Percentiles rank a stretch among this genome's conserved stretches.
These are phyloP conservation scores for Sclerotinia trifoliorum DNA, from an alignment of 2,329 filamentous ascomycete species.

Conservation along the genomic window DNA sequence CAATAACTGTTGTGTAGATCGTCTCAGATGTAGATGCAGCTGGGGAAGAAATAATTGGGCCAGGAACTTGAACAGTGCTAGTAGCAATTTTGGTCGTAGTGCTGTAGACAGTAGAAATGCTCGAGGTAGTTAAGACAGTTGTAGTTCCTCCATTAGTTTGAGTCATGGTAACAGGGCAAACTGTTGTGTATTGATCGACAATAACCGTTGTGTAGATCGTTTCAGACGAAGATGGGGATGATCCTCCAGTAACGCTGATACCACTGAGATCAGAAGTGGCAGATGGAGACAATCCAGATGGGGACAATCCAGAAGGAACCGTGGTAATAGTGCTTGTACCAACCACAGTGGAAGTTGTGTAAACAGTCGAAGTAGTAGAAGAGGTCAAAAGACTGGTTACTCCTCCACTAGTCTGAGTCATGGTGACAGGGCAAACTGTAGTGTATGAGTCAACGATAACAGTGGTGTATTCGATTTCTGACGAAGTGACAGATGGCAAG, in stretches of 20 bases:
- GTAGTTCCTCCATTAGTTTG: constrained; percentile 6
- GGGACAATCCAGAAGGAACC: neutral
- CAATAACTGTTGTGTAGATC: neutral
- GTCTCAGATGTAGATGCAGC: neutral
- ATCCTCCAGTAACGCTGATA: neutral
- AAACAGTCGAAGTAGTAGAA: constrained; percentile 6
- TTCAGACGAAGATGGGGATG: neutral
- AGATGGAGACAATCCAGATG: neutral
- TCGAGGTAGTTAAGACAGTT: constrained; percentile 1
- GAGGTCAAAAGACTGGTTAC: constrained; percentile 2
- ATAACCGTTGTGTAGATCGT: constrained; percentile 1
- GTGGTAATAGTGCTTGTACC: neutral
- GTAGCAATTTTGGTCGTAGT: neutral
- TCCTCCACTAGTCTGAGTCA: constrained; percentile 7
- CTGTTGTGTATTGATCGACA: constrained; percentile 1
- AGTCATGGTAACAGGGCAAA: constrained; percentile 13
- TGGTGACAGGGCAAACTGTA: constrained; percentile 10
- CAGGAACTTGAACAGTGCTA: neutral
- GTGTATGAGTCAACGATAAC: constrained; percentile 13
- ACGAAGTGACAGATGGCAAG: neutral
- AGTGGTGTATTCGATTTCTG: neutral
- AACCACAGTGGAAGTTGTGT: neutral
- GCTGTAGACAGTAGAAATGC: constrained; percentile 2
- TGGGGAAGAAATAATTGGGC: neutral
- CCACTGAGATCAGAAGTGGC: neutral